Evolutionary conservation across 805 yeast genomes (phyloP), one percentile per base, ranked within the genome.

Genomic region (Saturnispora sanitii): DNA sequence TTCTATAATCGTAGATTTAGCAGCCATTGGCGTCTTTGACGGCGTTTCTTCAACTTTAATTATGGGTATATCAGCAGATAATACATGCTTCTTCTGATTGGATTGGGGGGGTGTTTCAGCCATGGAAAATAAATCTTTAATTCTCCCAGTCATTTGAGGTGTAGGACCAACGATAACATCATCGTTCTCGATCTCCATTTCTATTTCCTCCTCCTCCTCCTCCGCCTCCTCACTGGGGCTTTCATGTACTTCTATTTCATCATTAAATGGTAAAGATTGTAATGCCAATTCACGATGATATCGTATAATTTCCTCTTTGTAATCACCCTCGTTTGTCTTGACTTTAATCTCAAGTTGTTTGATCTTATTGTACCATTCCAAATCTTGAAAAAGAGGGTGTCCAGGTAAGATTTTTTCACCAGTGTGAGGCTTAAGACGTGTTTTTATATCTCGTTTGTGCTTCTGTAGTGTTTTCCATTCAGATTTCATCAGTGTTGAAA

Each of bases 61-160:
- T n/a, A n/a, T n/a, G n/a, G n/a, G n/a, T n/a, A n/a, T n/a, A n/a
- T n/a, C n/a, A n/a, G n/a, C n/a, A n/a, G n/a, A n/a, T n/a, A n/a
- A n/a, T n/a, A n/a, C 19, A 11, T 25, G 32, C 11, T 25, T 17
- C n/a, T 13, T 20, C 9, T 9, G 4, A 9, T 18, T 22, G 8
- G 20, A n/a, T 19, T 23, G 20, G 11, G 18, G 15, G 16, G 33
- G 42, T 6, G 35, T 34, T 8, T 28, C 21, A 9, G 18, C 53
- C 40, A 77, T 64, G 45, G 84, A 94, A 53, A 85, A 79, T 4
- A 85, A 66, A 15, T 92, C 77, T 26, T 82, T 56, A 0, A 83
- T 82, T 40, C 80, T 71, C 0, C 95, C 95, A 45, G 79, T 69
- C 8, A 84, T 69, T 50, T 85, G 95, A 0, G 95, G 95, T 0